phyloP scores from a whole-genome alignment of 352 stramenopile genomes.

The Globisporangium alternatum region DNA sequence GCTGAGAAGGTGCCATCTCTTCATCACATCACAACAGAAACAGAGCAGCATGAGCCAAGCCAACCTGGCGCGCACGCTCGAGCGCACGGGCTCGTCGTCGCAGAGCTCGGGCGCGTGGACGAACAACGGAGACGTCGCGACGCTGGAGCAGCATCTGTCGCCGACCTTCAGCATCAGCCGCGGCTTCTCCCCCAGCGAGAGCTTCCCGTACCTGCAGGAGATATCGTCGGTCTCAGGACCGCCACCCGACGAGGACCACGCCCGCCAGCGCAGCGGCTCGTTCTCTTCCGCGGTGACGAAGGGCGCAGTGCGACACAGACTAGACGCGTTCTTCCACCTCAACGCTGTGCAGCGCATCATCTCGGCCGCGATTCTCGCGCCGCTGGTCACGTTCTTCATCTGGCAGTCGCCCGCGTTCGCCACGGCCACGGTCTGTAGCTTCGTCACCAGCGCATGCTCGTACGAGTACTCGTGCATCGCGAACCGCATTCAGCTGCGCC shows the following conservation, averaged over 20 bases:
- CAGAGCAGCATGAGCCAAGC: background rate
- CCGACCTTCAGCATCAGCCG: background rate
- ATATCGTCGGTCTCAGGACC: background rate
- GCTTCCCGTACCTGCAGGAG: conserved; percentile 17
- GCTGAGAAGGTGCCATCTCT: background rate
- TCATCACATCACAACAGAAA: background rate
- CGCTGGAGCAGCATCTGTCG: conserved; percentile 1
- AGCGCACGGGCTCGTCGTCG: background rate
- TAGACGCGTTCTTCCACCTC: conserved; percentile 18
- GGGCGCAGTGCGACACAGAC: background rate
- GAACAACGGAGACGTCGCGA: background rate
- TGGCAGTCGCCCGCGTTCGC: conserved; percentile 68
- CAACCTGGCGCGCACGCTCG: background rate
- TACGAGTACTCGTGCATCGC: conserved; percentile 80
- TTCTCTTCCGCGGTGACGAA: background rate
- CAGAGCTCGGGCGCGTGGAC: conserved; percentile 6
- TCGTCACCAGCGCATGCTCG: conserved; percentile 55
- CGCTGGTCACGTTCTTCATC: conserved; percentile 67
- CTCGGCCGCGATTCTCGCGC: conserved; percentile 56
- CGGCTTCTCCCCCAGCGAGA: conserved; percentile 8
- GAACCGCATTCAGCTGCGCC: conserved; percentile 52
- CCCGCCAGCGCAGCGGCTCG: background rate
- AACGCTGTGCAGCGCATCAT: conserved; percentile 69
- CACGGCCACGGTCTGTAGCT: conserved; percentile 64
- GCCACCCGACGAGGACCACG: background rate